Evolutionary conservation across 495 filamentous ascomycete genomes (phyloP), one percentile per base, ranked within the genome.

Genomic region (Aspergillus saccharolyticus): DNA sequence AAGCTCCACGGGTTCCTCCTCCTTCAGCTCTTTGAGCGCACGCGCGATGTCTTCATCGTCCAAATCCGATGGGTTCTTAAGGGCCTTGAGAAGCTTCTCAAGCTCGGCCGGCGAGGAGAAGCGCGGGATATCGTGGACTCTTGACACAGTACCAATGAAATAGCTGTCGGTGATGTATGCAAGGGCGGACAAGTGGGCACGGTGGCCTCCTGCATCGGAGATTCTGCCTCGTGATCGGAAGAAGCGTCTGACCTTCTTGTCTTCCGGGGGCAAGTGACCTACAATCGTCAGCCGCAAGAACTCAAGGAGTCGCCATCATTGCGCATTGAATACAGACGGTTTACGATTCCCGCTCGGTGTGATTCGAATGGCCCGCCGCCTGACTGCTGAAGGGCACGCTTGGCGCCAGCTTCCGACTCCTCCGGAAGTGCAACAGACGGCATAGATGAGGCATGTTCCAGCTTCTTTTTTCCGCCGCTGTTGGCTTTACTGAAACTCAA

Each of bases 161-260:
- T 87, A 93, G 56, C 80, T 86, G 71, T 98, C 94, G 25, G 85
- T 88, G 68, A 96, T 88, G 72, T 97, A 98, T 17, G 94, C 94
- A 42, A 98, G 78, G 17, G 94, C 94, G 45, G 80, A 84, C 10
- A 96, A 76, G 64, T 97, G 91, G 10, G 90, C 88, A 52, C 86
- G 79, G 61, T 83, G 80, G n/a, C 89, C 88, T 25, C 88, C 88
- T n/a, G 78, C 69, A 1, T 81, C 74, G 44, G 82, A 85, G 58
- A 97, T 91, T 18, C 70, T 73, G 43, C 91, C 90, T 20, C 87
- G 80, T 3, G 89, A 85, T 39, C 88, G 85, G 48, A 96, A 76
- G 84, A 90, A 96, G 60, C 89, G 87, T 46, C 89, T 80, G 17
- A 86, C 78, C 61, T 80, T 83, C 68, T 89, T 90, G 46, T 85